A percentile compares a stretch with the other conserved stretches of the same genome.
Conservation (phyloP, 257 asterid species). For the Lavandula angustifolia region DNA sequence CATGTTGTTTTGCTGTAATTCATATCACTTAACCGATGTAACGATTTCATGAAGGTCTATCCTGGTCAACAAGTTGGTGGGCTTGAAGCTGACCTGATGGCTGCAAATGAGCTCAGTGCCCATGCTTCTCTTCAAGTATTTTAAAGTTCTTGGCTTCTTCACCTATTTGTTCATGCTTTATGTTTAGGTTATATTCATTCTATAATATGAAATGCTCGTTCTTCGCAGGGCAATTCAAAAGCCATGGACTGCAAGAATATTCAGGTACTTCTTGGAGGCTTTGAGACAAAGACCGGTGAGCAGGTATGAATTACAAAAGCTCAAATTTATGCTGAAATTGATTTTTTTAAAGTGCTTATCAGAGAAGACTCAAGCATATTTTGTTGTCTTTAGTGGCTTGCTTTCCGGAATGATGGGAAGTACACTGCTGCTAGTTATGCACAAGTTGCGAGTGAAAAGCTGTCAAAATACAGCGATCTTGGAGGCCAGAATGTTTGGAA, state of each 20-base stretch:
- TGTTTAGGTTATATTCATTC: conserved; percentile 10
- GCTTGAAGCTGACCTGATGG: conserved; percentile 82
- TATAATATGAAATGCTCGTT: conserved; percentile 25
- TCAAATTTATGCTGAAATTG: conserved; percentile 19
- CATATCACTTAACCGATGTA: conserved; percentile 10
- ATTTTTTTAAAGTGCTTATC: neutral
- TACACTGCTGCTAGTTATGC: conserved; percentile 89
- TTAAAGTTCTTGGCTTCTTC: conserved; percentile 17
- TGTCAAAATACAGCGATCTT: conserved; percentile 49
- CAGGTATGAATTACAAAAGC: conserved; percentile 50
- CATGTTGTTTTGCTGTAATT: conserved; percentile 17
- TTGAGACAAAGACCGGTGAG: conserved; percentile 94
- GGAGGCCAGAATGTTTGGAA: conserved; percentile 72
- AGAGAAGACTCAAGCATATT: conserved; percentile 10
- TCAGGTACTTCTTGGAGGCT: conserved; percentile 86
- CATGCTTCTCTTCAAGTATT: conserved; percentile 85
- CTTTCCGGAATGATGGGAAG: conserved; percentile 83
- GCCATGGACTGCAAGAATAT: conserved; percentile 51
- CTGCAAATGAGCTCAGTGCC: conserved; percentile 88
- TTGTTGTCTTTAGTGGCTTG: conserved; percentile 74
- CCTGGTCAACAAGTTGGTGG: conserved; percentile 97
- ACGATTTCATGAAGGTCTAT: conserved; percentile 68
- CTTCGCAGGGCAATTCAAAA: conserved; percentile 60
- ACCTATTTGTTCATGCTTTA: conserved; percentile 2
- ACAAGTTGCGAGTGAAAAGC: conserved; percentile 65